Percentiles rank a stretch among this genome's conserved stretches.
Conservation (phyloP, 192 early-diverging fungal genomes). For the Rhizophagus sp. region DNA sequence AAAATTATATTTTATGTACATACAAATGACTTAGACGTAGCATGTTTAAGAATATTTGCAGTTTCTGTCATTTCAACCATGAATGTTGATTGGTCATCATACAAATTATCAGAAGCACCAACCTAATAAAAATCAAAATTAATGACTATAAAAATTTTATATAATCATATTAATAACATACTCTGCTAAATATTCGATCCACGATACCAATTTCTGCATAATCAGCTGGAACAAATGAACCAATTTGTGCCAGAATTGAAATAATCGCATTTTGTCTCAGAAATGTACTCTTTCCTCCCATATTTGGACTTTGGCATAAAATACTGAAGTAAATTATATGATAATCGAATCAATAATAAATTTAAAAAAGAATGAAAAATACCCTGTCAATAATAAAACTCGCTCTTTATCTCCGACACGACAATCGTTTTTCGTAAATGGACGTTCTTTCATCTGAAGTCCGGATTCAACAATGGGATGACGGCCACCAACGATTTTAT, state of each 20-base stretch:
- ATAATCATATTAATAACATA: constrained; percentile 25
- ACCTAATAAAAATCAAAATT: constrained; percentile 37
- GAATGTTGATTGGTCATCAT: constrained; percentile 53
- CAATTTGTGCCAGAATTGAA: constrained; percentile 54
- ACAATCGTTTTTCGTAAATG: constrained; percentile 61
- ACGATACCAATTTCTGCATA: constrained; percentile 46
- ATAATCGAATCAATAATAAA: background rate
- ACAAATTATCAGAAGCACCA: constrained; percentile 54
- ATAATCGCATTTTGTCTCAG: constrained; percentile 54
- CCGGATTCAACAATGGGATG: constrained; percentile 64
- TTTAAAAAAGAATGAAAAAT: background rate
- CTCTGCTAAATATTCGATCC: constrained; percentile 53
- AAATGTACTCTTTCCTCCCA: constrained; percentile 59
- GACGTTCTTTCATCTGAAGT: constrained; percentile 46
- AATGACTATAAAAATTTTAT: background rate
- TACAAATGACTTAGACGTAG: constrained; percentile 45
- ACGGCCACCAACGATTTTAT: constrained; percentile 47
- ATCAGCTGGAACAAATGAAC: constrained; percentile 53
- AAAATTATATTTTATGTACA: background rate
- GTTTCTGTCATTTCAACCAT: constrained; percentile 59
- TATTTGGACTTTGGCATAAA: constrained; percentile 43
- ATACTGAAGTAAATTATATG: background rate
- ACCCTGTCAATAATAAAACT: constrained; percentile 47
- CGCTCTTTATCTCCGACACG: constrained; percentile 43
- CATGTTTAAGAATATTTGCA: constrained; percentile 45